Evolutionary conservation across 257 asterid genomes (phyloP).

Genomic region (Solanum pimpinellifolium): DNA sequence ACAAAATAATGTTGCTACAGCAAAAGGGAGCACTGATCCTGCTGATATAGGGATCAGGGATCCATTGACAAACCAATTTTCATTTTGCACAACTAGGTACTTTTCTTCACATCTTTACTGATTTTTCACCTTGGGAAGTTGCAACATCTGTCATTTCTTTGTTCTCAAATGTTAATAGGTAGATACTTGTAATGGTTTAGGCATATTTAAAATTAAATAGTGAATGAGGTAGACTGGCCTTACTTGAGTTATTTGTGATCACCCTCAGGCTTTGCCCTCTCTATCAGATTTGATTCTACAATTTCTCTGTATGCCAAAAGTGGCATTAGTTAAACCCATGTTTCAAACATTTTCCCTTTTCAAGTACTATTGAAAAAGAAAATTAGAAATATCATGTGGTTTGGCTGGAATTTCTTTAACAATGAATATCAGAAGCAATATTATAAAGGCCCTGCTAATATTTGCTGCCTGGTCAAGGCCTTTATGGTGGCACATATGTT

Average conservation of each 20-base stretch:
- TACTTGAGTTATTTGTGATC: neutral
- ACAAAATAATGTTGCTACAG: constrained; percentile 19
- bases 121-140: constrained; percentile 1
- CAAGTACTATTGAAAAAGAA: neutral
- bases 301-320: neutral
- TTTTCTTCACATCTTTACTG: neutral
- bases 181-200: neutral
- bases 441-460: neutral
- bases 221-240: neutral
- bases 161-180: neutral
- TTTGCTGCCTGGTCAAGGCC: neutral
- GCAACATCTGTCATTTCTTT: neutral
- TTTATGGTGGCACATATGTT: neutral
- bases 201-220: neutral
- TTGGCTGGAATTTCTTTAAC: neutral
- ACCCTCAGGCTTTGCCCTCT: neutral
- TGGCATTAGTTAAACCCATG: neutral
- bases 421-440: neutral
- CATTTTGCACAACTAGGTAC: constrained; percentile 53
- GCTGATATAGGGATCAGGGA: constrained; percentile 18
- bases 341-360: neutral
- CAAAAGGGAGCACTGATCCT: constrained; percentile 18
- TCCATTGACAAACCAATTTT: constrained; percentile 25
- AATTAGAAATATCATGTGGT: neutral
- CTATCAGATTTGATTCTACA: neutral